Conservation (phyloP, 169 alveolate genomes). For the Eimeria falciformis region DNA sequence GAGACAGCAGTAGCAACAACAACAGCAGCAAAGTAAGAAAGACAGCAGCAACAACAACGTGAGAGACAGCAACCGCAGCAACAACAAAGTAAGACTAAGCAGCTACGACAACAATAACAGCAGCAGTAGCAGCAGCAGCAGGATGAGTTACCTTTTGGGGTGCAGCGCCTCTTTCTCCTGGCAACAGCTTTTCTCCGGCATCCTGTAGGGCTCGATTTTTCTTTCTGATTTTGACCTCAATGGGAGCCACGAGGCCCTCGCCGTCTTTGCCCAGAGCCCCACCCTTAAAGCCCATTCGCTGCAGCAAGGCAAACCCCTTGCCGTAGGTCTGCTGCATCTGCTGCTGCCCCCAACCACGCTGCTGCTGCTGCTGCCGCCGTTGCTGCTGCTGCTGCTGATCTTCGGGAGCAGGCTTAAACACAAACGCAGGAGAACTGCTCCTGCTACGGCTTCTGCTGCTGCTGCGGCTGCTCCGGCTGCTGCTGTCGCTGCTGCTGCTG, state of each 20-base stretch:
- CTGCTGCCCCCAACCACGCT: constrained; percentile 55
- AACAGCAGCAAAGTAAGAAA: not conserved
- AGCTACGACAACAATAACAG: not conserved
- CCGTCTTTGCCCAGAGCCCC: constrained; percentile 80
- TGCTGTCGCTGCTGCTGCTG: constrained; percentile 41
- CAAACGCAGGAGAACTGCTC: not conserved
- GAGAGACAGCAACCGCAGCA: not conserved
- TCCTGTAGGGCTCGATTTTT: constrained; percentile 77
- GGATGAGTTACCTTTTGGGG: not conserved
- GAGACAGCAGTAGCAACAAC: not conserved
- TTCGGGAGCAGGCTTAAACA: not conserved
- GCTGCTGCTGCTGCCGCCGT: not conserved
- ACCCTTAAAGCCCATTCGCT: constrained; percentile 79
- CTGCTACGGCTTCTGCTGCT: not conserved
- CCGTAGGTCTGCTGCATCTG: constrained; percentile 73
- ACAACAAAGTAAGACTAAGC: not conserved
- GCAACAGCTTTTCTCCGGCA: constrained; percentile 49
- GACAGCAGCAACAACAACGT: not conserved
- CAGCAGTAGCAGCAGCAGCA: constrained; percentile 30
- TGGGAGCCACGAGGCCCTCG: constrained; percentile 76
- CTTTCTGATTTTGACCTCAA: constrained; percentile 75
- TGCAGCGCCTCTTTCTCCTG: not conserved
- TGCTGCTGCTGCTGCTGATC: constrained; percentile 26
- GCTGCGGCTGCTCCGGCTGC: not conserved
- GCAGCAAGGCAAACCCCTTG: constrained; percentile 74